A percentile compares a stretch with the other conserved stretches of the same genome.
These are phyloP conservation scores for Metrosideros polymorpha DNA, from an alignment of 441 rosid genomes.

Conservation along the genomic window DNA sequence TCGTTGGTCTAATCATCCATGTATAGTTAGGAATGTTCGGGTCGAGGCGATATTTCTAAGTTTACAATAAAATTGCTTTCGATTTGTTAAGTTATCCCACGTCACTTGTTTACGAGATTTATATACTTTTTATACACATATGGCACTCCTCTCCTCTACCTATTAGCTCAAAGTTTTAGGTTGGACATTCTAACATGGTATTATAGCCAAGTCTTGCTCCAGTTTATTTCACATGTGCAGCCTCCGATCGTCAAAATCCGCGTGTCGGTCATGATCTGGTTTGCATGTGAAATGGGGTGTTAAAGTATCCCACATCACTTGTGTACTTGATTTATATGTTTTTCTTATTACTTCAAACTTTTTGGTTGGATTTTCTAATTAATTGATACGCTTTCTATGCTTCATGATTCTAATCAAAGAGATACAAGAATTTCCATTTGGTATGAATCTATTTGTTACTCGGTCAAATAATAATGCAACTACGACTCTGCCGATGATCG, in stretches of 20 bases:
- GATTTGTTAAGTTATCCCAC: neutral
- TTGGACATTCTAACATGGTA: neutral
- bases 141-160: accelerated
- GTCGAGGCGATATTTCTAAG: neutral
- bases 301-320: accelerated
- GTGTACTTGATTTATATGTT: neutral
- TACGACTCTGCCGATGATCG: neutral
- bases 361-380: neutral
- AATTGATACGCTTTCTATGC: too few species aligned
- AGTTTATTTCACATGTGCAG: neutral
- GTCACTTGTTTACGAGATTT: accelerated
- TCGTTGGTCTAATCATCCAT: neutral
- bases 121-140: neutral
- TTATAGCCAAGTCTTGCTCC: accelerated
- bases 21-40: neutral
- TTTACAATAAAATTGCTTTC: neutral
- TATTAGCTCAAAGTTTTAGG: neutral
- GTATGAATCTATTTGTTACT: neutral
- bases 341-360: neutral
- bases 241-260: neutral
- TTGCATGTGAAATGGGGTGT: accelerated
- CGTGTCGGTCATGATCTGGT: too few species aligned
- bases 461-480: neutral
- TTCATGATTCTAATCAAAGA: neutral
- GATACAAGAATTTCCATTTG: neutral